phyloP scores from a whole-genome alignment of 164 flowering plant genomes.

The Houttuynia cordata region DNA sequence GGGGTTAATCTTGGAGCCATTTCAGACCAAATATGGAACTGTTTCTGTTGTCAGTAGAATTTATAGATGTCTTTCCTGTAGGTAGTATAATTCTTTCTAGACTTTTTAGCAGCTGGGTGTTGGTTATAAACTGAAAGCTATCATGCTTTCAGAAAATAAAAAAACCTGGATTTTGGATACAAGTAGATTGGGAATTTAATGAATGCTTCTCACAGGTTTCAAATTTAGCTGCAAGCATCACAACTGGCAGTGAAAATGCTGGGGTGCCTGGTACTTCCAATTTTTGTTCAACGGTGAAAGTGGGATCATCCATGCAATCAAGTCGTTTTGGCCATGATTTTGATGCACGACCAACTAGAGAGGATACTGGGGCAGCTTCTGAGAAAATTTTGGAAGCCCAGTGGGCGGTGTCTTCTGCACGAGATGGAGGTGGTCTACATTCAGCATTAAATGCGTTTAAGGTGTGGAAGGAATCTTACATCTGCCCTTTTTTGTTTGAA shows the following conservation, averaged over 20 bases:
- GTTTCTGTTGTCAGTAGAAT: too few species aligned
- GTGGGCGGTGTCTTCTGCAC: conserved; percentile 15
- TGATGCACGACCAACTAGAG: conserved; percentile 18
- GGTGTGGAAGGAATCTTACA: conserved; percentile 32
- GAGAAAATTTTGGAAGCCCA: conserved; percentile 20
- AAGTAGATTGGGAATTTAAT: conserved; percentile 17
- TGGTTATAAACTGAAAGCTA: background rate
- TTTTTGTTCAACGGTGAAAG: conserved; percentile 27
- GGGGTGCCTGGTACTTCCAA: conserved; percentile 28
- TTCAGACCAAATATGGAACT: too few species aligned
- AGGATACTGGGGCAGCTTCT: conserved; percentile 21
- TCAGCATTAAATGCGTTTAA: conserved; percentile 20
- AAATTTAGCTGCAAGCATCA: conserved; percentile 6
- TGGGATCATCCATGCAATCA: conserved; percentile 25
- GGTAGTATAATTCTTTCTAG: background rate
- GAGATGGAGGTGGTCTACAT: conserved; percentile 36
- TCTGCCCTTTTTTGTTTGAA: background rate
- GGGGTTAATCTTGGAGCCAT: too few species aligned
- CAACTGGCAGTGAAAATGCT: conserved; percentile 36
- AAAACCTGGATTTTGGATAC: background rate
- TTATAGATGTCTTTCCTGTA: too few species aligned
- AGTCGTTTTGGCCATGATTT: conserved; percentile 23
- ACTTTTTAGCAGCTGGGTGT: background rate
- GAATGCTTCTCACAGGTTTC: conserved; percentile 14
- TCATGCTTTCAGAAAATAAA: too few species aligned